A percentile compares a stretch with the other conserved stretches of the same genome.
These are phyloP conservation scores for Fraxinus sp. DNA, from an alignment of 305 asterid species.

Conservation along the genomic window DNA sequence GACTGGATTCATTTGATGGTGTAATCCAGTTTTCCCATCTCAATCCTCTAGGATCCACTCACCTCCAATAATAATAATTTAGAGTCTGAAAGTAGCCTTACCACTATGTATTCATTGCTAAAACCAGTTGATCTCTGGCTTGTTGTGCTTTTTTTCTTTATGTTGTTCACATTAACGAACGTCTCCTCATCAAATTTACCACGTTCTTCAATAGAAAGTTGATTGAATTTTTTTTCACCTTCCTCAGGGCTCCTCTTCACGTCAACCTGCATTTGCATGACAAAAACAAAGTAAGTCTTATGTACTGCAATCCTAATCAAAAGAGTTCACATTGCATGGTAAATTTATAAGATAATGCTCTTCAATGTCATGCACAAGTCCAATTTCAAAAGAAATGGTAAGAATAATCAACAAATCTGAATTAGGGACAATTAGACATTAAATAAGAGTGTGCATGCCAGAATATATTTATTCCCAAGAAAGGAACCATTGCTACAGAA, in stretches of 20 bases:
- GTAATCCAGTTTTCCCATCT: neutral
- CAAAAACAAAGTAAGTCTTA: constrained; percentile 6
- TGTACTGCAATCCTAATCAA: neutral
- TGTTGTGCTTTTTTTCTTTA: constrained; percentile 63
- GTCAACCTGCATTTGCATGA: constrained; percentile 58
- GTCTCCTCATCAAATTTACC: constrained; percentile 98
- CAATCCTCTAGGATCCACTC: neutral
- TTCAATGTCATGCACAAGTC: neutral
- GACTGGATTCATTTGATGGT: neutral
- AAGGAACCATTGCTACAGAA: neutral
- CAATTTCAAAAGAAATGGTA: neutral
- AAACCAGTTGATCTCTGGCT: constrained; percentile 58
- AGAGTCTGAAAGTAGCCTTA: constrained; percentile 35
- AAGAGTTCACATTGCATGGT: neutral
- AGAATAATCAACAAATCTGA: neutral
- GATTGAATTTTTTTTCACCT: constrained; percentile 78
- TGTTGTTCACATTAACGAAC: constrained; percentile 80
- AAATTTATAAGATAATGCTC: neutral
- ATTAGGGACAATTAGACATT: neutral
- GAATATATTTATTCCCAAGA: neutral
- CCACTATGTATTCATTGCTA: constrained; percentile 96
- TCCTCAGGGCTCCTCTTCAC: constrained; percentile 64
- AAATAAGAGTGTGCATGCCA: neutral
- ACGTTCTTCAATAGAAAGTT: constrained; percentile 88
- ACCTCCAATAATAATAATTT: neutral